phyloP scores from a whole-genome alignment of 129 eudicot species.

The Saposhnikovia divaricata region DNA sequence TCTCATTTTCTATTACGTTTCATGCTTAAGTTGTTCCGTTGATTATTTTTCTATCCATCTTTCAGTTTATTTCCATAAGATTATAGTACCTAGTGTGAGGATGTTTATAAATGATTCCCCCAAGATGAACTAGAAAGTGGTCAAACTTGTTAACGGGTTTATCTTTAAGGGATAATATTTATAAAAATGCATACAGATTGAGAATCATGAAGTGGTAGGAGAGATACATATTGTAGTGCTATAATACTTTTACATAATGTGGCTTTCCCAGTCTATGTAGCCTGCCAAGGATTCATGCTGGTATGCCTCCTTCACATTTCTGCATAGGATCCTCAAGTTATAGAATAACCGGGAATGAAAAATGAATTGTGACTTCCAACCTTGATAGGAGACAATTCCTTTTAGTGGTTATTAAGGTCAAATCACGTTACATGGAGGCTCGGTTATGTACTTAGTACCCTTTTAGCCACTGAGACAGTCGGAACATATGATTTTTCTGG shows the following conservation, averaged over 20 bases:
- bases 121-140: not conserved
- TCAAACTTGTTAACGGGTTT: not conserved
- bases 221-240: not conserved
- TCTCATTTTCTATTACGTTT: not conserved
- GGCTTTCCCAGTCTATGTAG: not conserved
- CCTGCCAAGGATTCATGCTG: not conserved
- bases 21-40: not conserved
- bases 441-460: not conserved
- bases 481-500: not conserved
- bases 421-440: not conserved
- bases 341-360: not conserved
- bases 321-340: not conserved
- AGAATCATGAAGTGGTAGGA: not conserved
- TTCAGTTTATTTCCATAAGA: too few species aligned
- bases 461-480: not conserved
- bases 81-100: not conserved
- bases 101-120: not conserved
- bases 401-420: not conserved
- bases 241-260: not conserved
- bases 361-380: not conserved
- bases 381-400: too few species aligned
- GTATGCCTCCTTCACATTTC: not conserved
- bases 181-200: not conserved
- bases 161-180: not conserved
- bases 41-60: not conserved